phyloP scores from a whole-genome alignment of 352 stramenopile species.

The Pythium biforme region DNA sequence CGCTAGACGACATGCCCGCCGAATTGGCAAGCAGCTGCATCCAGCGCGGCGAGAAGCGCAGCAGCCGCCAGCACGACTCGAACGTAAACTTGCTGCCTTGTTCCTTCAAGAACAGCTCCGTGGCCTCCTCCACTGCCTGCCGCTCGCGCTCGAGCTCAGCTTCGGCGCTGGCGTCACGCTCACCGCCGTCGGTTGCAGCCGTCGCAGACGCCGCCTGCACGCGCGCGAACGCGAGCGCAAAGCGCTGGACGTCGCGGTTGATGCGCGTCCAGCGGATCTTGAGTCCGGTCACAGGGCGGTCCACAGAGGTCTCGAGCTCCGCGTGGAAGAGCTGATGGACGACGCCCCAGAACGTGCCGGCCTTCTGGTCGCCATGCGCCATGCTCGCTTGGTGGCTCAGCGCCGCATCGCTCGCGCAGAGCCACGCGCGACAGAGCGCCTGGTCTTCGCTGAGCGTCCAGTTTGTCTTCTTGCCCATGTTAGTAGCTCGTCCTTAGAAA shows the following conservation, averaged over 20 bases:
- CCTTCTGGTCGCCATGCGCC: conserved; percentile 38
- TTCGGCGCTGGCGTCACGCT: conserved; percentile 12
- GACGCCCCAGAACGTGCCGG: conserved; percentile 62
- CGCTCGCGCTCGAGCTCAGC: conserved; percentile 35
- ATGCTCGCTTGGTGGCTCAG: conserved; percentile 26
- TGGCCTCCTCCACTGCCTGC: conserved; percentile 55
- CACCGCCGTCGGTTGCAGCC: not conserved
- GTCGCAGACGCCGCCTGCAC: conserved; percentile 28
- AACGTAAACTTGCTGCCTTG: conserved; percentile 66
- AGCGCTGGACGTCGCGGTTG: conserved; percentile 77
- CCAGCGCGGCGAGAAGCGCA: conserved; percentile 68
- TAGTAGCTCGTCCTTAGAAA: not conserved
- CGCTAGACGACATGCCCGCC: conserved; percentile 23
- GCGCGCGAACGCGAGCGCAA: conserved; percentile 46
- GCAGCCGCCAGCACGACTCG: conserved; percentile 63
- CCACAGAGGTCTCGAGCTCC: conserved; percentile 53
- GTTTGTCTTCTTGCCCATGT: conserved; percentile 84
- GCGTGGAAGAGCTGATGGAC: conserved; percentile 69
- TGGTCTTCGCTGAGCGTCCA: conserved; percentile 63
- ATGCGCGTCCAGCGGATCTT: conserved; percentile 84
- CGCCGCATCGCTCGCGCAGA: conserved; percentile 50
- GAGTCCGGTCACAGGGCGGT: conserved; percentile 66
- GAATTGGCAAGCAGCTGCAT: conserved; percentile 56
- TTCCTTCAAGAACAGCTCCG: conserved; percentile 45
- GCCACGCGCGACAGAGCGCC: conserved; percentile 68